Evolutionary conservation across 257 asterid genomes (phyloP), one percentile per base, ranked within the genome.

Genomic region (Solanum chmielewskii): DNA sequence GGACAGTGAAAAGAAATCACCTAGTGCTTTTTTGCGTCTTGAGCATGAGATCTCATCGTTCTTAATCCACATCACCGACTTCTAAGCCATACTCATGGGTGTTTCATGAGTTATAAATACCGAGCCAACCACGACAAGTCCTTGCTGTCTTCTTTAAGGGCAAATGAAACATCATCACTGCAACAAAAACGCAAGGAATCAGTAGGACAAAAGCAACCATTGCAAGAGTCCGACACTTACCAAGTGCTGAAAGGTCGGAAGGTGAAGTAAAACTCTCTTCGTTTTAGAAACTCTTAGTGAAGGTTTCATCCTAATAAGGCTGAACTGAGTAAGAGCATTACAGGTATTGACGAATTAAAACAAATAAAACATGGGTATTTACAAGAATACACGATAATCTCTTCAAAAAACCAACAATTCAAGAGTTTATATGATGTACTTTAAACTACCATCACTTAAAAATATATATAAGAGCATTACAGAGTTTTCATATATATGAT

Each of bases 161-260:
- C 99, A 89, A 95, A 95, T 71, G 93, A 89, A 84, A 97, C 98
- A 93, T 97, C 98, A 89, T 97, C 98, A 88, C 98, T 95, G 96
- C 92, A 89, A 39, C 82, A 73, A 39, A 86, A 15, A 73, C 6
- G 11, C 44, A 85, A 49, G 3, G 27, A 47, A 80, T 80, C 85
- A 80, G 35, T 33, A 33, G 66, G 44, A 47, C 23, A 25, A 45
- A 27, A 27, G 27, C 84, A 77, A 78, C 66, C 66, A 45, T 27
- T 78, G 39, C 83, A 77, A 75, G 70, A 62, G 41, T 31, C 76
- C 31, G n/a, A 31, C n/a, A 70, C 77, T 15, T 31, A 25, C 7
- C 76, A 68, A 7, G 77, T 69, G 75, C 9, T 29, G 75, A 29
- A 29, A 69, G 23, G 75, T 69, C 39, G 23, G 56, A 75, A 75